These are phyloP conservation scores for Heterobasidion annosum DNA, from an alignment of 1,284 basidiomycete genomes.

Conservation along the genomic window DNA sequence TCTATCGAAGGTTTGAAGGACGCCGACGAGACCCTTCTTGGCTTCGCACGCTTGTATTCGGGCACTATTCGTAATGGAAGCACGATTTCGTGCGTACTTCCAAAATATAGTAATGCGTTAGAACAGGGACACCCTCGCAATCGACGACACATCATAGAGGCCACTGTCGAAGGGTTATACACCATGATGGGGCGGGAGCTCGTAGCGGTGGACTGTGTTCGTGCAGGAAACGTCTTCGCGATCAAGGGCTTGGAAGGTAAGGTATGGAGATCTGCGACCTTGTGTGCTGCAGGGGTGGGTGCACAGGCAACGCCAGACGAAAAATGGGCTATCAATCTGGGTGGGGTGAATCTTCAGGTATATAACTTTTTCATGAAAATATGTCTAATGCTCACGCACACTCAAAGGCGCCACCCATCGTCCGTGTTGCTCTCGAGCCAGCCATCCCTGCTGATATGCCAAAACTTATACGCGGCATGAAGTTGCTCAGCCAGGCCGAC, in stretches of 20 bases:
- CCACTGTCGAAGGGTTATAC: slow-evolving; percentile 75
- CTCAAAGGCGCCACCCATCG: slow-evolving; percentile 76
- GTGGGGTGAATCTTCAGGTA: slow-evolving; percentile 67
- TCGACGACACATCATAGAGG: slow-evolving; percentile 53
- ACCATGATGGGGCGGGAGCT: slow-evolving; percentile 98
- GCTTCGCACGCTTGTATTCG: slow-evolving; percentile 92
- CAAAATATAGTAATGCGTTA: slow-evolving; percentile 78
- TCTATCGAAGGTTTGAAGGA: slow-evolving; percentile 13
- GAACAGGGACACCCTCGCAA: slow-evolving; percentile 66
- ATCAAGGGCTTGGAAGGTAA: slow-evolving; percentile 86
- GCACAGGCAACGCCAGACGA: slow-evolving; percentile 27
- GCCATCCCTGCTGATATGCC: slow-evolving; percentile 86
- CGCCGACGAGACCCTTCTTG: slow-evolving; percentile 62
- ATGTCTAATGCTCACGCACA: slow-evolving; percentile 1
- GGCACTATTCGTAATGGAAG: slow-evolving; percentile 71
- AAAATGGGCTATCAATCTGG: slow-evolving; percentile 75
- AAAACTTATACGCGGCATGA: slow-evolving; percentile 83
- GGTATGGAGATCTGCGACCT: slow-evolving; percentile 86
- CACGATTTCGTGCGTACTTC: slow-evolving; percentile 70
- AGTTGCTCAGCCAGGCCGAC: slow-evolving; percentile 90
- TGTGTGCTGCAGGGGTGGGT: slow-evolving; percentile 61
- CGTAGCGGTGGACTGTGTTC: slow-evolving; percentile 73
- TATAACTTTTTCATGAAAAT: slow-evolving; percentile 16
- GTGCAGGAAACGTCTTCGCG: slow-evolving; percentile 96
- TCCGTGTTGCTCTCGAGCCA: slow-evolving; percentile 93